A percentile compares a stretch with the other conserved stretches of the same genome.
phyloP scores from a whole-genome alignment of 495 filamentous ascomycete genomes.

The Lepraria neglecta region DNA sequence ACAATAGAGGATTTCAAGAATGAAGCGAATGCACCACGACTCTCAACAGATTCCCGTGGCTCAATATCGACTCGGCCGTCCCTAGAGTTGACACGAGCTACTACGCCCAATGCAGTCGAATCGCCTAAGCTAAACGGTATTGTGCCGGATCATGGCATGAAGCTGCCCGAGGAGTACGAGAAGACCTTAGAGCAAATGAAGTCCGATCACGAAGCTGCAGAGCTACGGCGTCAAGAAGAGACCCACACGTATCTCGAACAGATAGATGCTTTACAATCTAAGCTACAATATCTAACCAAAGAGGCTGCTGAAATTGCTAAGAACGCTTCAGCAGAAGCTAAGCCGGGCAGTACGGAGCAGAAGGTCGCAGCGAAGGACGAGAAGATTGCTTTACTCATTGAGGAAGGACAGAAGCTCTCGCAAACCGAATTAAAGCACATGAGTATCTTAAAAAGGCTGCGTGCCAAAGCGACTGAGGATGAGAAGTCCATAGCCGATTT shows the following conservation, averaged over 20 bases:
- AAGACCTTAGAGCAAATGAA: conserved; percentile 45
- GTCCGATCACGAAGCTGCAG: conserved; percentile 52
- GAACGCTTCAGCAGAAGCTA: conserved; percentile 52
- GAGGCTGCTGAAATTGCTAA: conserved; percentile 68
- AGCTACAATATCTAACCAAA: conserved; percentile 77
- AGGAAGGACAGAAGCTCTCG: conserved; percentile 86
- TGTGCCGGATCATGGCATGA: conserved; percentile 22
- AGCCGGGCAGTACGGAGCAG: conserved; percentile 60
- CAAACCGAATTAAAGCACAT: conserved; percentile 79
- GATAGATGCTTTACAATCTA: conserved; percentile 87
- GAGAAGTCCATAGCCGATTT: conserved; percentile 58
- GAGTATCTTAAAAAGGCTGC: conserved; percentile 75
- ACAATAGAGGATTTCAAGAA: conserved; percentile 9
- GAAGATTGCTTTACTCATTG: conserved; percentile 78
- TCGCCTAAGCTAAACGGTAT: conserved; percentile 20
- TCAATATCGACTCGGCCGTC: conserved; percentile 25
- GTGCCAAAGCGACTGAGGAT: conserved; percentile 51
- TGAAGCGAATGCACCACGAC: conserved; percentile 13
- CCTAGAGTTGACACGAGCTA: conserved; percentile 19
- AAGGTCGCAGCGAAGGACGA: conserved; percentile 84
- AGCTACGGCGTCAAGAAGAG: conserved; percentile 69
- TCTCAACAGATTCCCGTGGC: conserved; percentile 23
- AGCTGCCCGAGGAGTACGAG: conserved; percentile 28
- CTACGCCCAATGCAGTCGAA: conserved; percentile 20
- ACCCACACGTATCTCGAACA: conserved; percentile 75